A percentile compares a stretch with the other conserved stretches of the same genome.
phyloP scores from a whole-genome alignment of 2,329 filamentous ascomycete genomes.

The Akanthomyces uredinophilus region DNA sequence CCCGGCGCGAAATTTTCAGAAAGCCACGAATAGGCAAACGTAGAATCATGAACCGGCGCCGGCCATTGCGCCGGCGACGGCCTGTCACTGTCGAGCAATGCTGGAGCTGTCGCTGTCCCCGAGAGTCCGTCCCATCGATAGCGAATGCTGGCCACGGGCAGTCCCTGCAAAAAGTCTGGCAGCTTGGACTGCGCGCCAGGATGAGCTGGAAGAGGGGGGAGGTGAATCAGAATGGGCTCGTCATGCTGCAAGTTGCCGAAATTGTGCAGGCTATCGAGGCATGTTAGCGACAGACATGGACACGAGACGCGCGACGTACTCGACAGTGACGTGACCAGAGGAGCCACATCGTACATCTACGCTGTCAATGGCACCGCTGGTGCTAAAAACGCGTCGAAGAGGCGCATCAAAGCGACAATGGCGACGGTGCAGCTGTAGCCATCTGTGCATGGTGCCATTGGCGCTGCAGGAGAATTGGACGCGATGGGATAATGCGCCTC shows the following conservation, averaged over 20 bases:
- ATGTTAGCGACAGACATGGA: neutral
- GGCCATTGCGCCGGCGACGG: conserved; percentile 44
- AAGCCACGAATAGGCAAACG: conserved; percentile 51
- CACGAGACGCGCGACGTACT: conserved; percentile 35
- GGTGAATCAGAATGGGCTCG: conserved; percentile 48
- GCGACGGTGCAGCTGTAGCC: conserved; percentile 12
- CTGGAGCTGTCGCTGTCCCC: conserved; percentile 18
- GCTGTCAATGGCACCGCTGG: conserved; percentile 28
- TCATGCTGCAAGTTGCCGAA: conserved; percentile 30
- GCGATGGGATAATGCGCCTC: neutral
- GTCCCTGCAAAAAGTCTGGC: conserved; percentile 37
- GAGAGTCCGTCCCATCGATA: conserved; percentile 48
- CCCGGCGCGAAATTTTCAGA: conserved; percentile 37
- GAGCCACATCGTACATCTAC: conserved; percentile 44
- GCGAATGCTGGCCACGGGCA: conserved; percentile 51
- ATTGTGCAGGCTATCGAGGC: conserved; percentile 44
- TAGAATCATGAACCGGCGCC: conserved; percentile 50
- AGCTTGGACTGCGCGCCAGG: conserved; percentile 26
- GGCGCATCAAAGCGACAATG: conserved; percentile 15
- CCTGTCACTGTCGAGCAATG: conserved; percentile 8
- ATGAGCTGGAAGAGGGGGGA: conserved; percentile 43
- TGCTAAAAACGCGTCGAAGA: conserved; percentile 23
- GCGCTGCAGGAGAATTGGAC: neutral
- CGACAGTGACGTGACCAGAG: conserved; percentile 44
- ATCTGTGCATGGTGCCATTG: conserved; percentile 6